These are phyloP conservation scores for Daldinia eschscholtzii DNA, from an alignment of 2,329 filamentous ascomycete species.

Conservation along the genomic window DNA sequence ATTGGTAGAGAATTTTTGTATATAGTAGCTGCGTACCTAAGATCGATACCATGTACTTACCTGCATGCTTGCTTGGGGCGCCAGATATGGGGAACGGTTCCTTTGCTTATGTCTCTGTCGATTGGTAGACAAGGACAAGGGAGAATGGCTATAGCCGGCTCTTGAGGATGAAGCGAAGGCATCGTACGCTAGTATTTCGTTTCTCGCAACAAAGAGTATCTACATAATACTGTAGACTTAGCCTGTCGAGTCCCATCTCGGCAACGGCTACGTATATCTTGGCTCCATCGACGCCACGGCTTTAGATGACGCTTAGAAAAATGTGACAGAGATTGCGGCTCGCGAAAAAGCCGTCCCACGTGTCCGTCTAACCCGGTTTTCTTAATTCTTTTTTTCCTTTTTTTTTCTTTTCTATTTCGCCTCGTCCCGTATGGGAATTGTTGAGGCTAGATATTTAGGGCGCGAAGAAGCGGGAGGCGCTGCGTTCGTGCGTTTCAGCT, in stretches of 20 bases:
- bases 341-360: constrained; percentile 20
- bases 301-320: constrained; percentile 4
- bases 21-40: background rate
- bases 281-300: background rate
- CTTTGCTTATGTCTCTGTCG: background rate
- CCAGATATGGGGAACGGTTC: background rate
- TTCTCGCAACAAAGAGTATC: background rate
- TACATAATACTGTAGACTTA: background rate
- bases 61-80: background rate
- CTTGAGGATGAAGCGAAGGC: background rate
- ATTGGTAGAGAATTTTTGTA: constrained; percentile 5
- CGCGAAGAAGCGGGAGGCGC: constrained; percentile 31
- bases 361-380: constrained; percentile 16
- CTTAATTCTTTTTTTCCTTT: background rate
- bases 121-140: constrained; percentile 20
- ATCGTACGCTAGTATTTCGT: background rate
- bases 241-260: background rate
- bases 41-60: background rate
- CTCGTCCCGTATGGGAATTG: constrained; percentile 31
- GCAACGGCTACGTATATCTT: background rate
- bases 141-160: constrained; percentile 9
- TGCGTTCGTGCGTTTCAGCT: constrained; percentile 35
- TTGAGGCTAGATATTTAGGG: constrained; percentile 20
- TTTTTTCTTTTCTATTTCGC: constrained; percentile 9
- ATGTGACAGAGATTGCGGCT: constrained; percentile 32